These are phyloP conservation scores for Penicillium ucsense DNA, from an alignment of 495 filamentous ascomycete genomes.

Conservation along the genomic window DNA sequence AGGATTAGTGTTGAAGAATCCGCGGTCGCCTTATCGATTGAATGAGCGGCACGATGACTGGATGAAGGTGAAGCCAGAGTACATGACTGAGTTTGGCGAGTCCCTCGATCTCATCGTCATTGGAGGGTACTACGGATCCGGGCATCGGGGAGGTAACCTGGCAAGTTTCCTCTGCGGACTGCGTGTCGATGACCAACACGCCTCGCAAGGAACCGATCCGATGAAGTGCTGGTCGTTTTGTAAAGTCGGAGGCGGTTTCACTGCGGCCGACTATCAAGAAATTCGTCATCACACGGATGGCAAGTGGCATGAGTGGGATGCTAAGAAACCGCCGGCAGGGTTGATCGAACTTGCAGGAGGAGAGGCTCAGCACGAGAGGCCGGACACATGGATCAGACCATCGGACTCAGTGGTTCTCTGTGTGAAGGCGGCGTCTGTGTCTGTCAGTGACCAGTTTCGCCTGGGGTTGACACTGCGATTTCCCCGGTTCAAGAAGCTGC, in stretches of 20 bases:
- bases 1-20: constrained; percentile 91
- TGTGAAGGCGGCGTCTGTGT: constrained; percentile 82
- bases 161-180: constrained; percentile 85
- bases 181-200: constrained; percentile 55
- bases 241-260: constrained; percentile 92
- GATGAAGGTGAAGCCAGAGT: constrained; percentile 99
- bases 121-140: constrained; percentile 88
- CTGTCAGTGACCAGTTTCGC: constrained; percentile 64
- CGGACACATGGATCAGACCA: constrained; percentile 91
- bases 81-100: constrained; percentile 96
- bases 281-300: constrained; percentile 77
- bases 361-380: constrained; percentile 61
- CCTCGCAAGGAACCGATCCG: constrained; percentile 43
- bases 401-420: constrained; percentile 77
- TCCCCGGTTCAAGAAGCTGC: constrained; percentile 76
- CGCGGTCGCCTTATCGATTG: constrained; percentile 71
- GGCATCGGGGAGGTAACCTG: constrained; percentile 69
- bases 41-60: constrained; percentile 94
- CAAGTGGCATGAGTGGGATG: constrained; percentile 84
- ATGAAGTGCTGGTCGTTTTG: constrained; percentile 87
- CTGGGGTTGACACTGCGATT: constrained; percentile 77
- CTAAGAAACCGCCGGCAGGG: constrained; percentile 64
- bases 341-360: constrained; percentile 78
- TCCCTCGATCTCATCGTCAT: constrained; percentile 81
- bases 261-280: constrained; percentile 71